Percentiles rank a stretch among this genome's conserved stretches.
phyloP scores from a whole-genome alignment of 139 green algal species.

The Auxenochlorella protothecoides region DNA sequence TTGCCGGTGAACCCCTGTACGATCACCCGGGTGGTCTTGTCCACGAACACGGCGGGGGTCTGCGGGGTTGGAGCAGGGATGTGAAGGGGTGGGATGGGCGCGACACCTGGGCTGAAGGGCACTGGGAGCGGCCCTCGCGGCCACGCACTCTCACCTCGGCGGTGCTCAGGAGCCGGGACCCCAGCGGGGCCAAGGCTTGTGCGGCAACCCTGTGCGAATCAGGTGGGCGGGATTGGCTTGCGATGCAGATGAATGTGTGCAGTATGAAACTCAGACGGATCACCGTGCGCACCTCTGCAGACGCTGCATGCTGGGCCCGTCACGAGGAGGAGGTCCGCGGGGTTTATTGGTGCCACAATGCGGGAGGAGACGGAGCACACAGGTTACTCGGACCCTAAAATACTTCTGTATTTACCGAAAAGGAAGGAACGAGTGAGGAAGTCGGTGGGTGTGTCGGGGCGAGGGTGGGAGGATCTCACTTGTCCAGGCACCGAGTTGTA shows the following conservation, averaged over 20 bases:
- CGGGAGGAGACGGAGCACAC: no score
- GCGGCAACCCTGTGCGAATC: not conserved
- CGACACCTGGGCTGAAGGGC: not conserved
- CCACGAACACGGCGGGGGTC: conserved; percentile 87
- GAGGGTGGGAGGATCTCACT: no score
- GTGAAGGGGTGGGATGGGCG: not conserved
- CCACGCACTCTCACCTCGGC: not conserved
- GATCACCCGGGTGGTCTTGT: conserved; percentile 92
- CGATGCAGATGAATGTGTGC: not conserved
- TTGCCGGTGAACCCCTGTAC: conserved; percentile 94
- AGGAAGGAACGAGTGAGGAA: no score
- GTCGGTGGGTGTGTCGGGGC: no score
- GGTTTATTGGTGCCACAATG: no score
- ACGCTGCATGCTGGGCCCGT: no score
- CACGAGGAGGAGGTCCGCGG: no score
- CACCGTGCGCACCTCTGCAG: no score
- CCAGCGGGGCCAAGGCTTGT: not conserved
- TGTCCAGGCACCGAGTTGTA: no score
- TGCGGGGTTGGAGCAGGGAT: conserved; percentile 17
- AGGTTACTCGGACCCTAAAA: no score
- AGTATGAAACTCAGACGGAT: no score
- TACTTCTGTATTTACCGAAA: no score
- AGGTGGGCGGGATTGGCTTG: not conserved
- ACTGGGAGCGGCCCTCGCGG: not conserved
- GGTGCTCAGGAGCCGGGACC: not conserved